Evolutionary conservation across 768 basidiomycete genomes (phyloP), one percentile per base, ranked within the genome.

Genomic region (Cytidiella melzeri): DNA sequence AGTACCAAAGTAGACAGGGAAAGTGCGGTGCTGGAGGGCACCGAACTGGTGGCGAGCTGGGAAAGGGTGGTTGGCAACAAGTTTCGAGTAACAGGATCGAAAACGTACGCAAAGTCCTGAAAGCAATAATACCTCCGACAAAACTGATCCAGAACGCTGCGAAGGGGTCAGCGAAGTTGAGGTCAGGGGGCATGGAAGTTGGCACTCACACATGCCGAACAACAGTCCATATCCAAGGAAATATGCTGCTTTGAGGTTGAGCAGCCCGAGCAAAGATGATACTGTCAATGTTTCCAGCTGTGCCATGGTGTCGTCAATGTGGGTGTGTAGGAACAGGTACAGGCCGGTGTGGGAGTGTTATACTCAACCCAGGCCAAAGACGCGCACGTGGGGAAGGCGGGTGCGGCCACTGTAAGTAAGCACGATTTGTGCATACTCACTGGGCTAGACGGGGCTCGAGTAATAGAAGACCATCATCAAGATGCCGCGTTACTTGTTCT

Each of bases 31-130:
- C 60, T 92, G 89, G 27, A 92, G 74, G 37, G 74, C 69, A 9
- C 82, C 77, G 52, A 92, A 92, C 51, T 85, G 81, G 43, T 81
- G 76, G 41, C 86, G 78, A 15, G 87, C 81, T 84, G 51, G 20
- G 30, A 23, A 42, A 11, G 15, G 30, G 15, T 34, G 15, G 30
- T 7, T 34, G 9, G 30, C 7, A 34, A 15, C 15, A 7, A 34
- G 30, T 7, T 34, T 34, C 30, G 30, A 15, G 30, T 34, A n/a
- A 37, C 50, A 19, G 19, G 30, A 39, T 28, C 30, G 49, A 41
- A 67, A 13, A 53, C 80, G 49, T 57, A 84, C 83, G 79, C 45
- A 87, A 69, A 11, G 76, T 57, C 61, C 69, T 79, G 59, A 69
- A 77, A 0, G 83, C 78, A 58, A 87, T 84, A 1, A 81, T 57